Conservation (phyloP, 257 asterid genomes). For the Cynanchum wilfordii region DNA sequence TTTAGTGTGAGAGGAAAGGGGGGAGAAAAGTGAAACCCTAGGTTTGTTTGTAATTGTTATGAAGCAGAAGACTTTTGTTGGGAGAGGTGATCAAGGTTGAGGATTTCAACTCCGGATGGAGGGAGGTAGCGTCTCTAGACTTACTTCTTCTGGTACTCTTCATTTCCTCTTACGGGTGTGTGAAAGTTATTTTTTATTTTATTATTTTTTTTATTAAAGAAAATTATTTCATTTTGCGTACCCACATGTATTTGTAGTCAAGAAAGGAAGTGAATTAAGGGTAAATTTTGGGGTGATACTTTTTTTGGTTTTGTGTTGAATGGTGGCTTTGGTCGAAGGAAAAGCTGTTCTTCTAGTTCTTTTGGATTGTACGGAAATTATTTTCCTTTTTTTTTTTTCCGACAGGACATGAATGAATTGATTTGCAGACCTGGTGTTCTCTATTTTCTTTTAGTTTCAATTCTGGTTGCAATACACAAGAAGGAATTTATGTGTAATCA, state of each 20-base stretch:
- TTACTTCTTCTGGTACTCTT: constrained; percentile 87
- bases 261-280: neutral
- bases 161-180: constrained; percentile 43
- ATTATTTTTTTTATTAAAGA: neutral
- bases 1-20: constrained; percentile 7
- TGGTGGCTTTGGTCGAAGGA: neutral
- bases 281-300: neutral
- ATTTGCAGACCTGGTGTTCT: neutral
- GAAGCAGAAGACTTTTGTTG: constrained; percentile 40
- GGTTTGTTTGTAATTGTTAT: constrained; percentile 34
- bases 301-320: neutral
- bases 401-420: neutral
- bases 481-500: no score
- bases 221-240: no score
- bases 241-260: neutral
- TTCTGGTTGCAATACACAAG: no score
- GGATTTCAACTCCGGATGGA: constrained; percentile 95
- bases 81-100: constrained; percentile 61
- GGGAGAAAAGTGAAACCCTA: constrained; percentile 19
- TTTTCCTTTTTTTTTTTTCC: neutral
- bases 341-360: neutral
- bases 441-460: neutral
- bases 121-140: constrained; percentile 97
- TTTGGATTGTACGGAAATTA: neutral
- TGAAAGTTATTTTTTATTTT: neutral